phyloP scores from a whole-genome alignment of 805 yeast genomes.

The Monosporozyma solicola region DNA sequence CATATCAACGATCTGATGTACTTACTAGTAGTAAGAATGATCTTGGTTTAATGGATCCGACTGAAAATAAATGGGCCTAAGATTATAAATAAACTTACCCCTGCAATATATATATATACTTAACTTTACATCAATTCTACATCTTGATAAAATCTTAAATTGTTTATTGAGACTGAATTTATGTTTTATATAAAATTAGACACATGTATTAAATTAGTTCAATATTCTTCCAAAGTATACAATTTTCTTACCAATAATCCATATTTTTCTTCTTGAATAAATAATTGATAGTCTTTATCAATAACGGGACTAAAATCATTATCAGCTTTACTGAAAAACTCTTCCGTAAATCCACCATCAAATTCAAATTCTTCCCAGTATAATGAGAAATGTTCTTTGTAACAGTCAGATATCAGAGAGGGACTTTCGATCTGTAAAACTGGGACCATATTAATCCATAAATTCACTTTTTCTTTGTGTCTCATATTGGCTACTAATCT shows the following conservation, averaged over 20 bases:
- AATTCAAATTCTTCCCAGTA: slow-evolving; percentile 30
- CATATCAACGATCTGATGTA: neutral
- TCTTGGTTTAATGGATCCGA: neutral
- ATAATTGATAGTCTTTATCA: slow-evolving; percentile 3
- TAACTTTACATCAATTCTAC: neutral
- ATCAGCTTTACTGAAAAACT: neutral
- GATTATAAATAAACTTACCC: neutral
- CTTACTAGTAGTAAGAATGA: neutral
- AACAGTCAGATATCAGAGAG: slow-evolving; percentile 17
- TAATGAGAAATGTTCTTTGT: slow-evolving; percentile 15
- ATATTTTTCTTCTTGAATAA: slow-evolving; percentile 17
- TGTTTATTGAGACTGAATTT: neutral
- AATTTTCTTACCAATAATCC: slow-evolving; percentile 15
- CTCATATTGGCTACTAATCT: slow-evolving; percentile 56
- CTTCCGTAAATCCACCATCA: slow-evolving; percentile 9
- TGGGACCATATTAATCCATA: slow-evolving; percentile 58
- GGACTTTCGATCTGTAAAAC: slow-evolving; percentile 20
- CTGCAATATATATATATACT: neutral
- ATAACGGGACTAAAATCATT: neutral
- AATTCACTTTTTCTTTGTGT: slow-evolving; percentile 52
- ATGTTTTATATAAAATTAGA: neutral
- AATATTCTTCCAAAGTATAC: slow-evolving; percentile 4
- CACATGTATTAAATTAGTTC: neutral
- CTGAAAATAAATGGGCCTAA: neutral
- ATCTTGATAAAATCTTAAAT: neutral